phyloP scores from a whole-genome alignment of 352 stramenopile species.

The Aphanomyces stellatus region DNA sequence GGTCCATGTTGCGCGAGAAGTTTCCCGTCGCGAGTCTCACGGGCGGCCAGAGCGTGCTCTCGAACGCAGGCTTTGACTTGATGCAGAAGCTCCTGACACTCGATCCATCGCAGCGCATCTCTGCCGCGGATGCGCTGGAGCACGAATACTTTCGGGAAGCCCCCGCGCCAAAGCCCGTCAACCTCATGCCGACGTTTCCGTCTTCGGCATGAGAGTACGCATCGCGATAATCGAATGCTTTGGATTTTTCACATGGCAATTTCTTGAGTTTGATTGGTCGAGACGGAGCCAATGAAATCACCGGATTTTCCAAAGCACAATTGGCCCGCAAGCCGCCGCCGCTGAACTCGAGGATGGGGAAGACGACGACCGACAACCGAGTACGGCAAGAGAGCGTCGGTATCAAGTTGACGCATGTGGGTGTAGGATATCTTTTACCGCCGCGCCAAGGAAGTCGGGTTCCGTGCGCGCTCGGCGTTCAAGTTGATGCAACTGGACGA shows the following conservation, averaged over 20 bases:
- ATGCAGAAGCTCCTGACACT: constrained; percentile 52
- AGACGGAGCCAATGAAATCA: too few relatives aligned
- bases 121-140: constrained; percentile 61
- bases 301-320: too few relatives aligned
- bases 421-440: constrained; percentile 85
- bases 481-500: constrained; percentile 99
- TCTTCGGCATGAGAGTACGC: too few relatives aligned
- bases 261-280: too few relatives aligned
- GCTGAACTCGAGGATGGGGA: constrained; percentile 10
- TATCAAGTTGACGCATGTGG: not conserved
- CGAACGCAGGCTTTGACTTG: constrained; percentile 67
- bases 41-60: constrained; percentile 43
- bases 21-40: constrained; percentile 63
- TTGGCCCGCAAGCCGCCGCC: not conserved
- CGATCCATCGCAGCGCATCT: constrained; percentile 67
- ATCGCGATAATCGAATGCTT: too few relatives aligned
- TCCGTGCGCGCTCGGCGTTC: constrained; percentile 96
- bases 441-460: constrained; percentile 93
- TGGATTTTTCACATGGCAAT: too few relatives aligned
- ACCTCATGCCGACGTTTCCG: constrained; percentile 76
- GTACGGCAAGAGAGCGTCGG: not conserved
- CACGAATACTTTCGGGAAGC: constrained; percentile 76
- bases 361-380: constrained; percentile 17
- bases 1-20: constrained; percentile 63
- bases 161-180: constrained; percentile 46